A percentile compares a stretch with the other conserved stretches of the same genome.
Evolutionary conservation across 257 asterid species (phyloP).

Genomic region (Nicotiana noctiflora): DNA sequence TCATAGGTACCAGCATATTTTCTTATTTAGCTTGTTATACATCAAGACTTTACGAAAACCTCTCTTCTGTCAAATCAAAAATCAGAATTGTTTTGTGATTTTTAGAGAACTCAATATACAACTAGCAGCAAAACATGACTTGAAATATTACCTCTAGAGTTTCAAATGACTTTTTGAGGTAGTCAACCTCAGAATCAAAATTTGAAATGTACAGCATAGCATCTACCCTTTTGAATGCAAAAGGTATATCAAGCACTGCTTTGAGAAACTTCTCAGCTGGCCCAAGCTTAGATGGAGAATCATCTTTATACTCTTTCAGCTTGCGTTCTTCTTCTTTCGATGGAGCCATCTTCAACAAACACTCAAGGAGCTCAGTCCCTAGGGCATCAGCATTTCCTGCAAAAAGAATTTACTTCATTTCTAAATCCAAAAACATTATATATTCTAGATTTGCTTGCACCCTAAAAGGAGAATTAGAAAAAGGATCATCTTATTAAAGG

Average conservation of each 20-base stretch:
- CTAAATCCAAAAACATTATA: background rate
- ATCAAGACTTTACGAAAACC: background rate
- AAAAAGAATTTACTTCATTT: constrained; percentile 8
- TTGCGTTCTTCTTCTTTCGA: constrained; percentile 87
- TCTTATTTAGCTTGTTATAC: background rate
- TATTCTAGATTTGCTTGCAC: background rate
- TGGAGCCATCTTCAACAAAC: constrained; percentile 93
- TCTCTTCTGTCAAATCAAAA: background rate
- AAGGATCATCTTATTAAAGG: background rate
- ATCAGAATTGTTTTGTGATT: background rate
- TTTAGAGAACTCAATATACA: background rate
- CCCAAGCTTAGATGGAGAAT: constrained; percentile 71
- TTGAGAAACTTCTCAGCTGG: constrained; percentile 83
- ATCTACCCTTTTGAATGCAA: constrained; percentile 82
- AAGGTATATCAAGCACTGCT: constrained; percentile 75
- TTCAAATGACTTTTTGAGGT: constrained; percentile 75
- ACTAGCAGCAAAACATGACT: constrained; percentile 8
- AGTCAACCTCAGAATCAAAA: constrained; percentile 79
- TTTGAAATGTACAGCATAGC: constrained; percentile 69
- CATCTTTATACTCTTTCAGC: constrained; percentile 60
- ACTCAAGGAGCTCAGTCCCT: constrained; percentile 86
- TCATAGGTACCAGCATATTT: background rate
- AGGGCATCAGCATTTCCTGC: constrained; percentile 78
- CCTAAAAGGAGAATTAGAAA: background rate
- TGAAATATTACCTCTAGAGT: constrained; percentile 74